Evolutionary conservation across 2,329 filamentous ascomycete genomes (phyloP).

Genomic region (Fusarium sp.): DNA sequence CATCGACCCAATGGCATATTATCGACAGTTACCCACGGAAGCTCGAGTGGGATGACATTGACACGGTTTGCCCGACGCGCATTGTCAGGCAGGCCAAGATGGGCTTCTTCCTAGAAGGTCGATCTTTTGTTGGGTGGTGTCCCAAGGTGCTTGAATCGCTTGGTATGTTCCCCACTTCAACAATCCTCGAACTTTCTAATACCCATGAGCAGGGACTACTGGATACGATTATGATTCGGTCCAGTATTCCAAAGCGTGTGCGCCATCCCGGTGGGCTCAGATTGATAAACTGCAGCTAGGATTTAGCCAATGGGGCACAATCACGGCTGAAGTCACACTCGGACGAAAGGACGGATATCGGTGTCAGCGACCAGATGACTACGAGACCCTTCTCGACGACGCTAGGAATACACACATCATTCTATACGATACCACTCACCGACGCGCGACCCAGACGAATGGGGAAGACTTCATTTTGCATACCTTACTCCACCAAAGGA

Average conservation of each 20-base stretch:
- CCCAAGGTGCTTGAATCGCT: slow-evolving; percentile 5
- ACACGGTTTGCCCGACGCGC: slow-evolving; percentile 2
- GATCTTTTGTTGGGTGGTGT: slow-evolving; percentile 15
- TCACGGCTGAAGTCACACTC: not conserved
- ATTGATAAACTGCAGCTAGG: slow-evolving; percentile 7
- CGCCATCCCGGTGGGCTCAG: not conserved
- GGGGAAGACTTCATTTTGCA: slow-evolving; percentile 14
- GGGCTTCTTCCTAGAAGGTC: not conserved
- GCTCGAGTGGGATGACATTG: slow-evolving; percentile 7
- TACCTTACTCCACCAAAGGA: slow-evolving; percentile 8
- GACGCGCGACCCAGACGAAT: slow-evolving; percentile 9
- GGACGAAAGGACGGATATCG: slow-evolving; percentile 2
- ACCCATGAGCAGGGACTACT: no score
- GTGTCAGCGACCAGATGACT: slow-evolving; percentile 9
- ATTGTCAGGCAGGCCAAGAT: not conserved
- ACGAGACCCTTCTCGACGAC: slow-evolving; percentile 9
- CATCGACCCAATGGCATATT: slow-evolving; percentile 11
- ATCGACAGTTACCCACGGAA: not conserved
- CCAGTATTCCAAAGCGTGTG: not conserved
- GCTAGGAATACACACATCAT: slow-evolving; percentile 9
- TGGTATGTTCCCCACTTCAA: not conserved
- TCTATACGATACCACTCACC: slow-evolving; percentile 4
- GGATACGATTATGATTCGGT: not conserved
- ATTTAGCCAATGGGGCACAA: slow-evolving; percentile 10
- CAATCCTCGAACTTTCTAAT: no score